Evolutionary conservation across 768 basidiomycete genomes (phyloP), one percentile per base, ranked within the genome.

Genomic region (Boletus coccyginus): DNA sequence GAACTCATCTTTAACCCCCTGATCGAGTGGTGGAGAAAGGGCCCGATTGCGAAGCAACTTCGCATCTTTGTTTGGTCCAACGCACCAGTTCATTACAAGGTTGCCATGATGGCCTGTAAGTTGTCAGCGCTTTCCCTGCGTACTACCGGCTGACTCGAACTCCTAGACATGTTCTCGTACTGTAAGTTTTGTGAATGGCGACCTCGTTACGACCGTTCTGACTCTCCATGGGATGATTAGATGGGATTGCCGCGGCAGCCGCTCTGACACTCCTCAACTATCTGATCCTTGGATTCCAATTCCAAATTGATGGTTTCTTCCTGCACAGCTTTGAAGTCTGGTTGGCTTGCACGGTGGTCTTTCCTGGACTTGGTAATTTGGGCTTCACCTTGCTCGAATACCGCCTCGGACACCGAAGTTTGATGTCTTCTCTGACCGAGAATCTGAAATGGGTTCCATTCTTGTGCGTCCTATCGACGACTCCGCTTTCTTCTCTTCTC

Each of bases 1-100:
- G 66, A 90, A 69, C 82, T 96, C 46, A 84, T 94, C 60, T 95
- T 95, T 79, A 85, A 94, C 64, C 94, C 94, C 0, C 64, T 94
- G 62, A 78, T 83, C 50, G 67, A 83, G 21, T 95, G 92, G 93
- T 87, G 85, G 81, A 74, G 73, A 54, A 72, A 80, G 55, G 93
- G 93, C 2, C 92, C 92, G 0, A 87, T 97, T 71, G 92, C 84
- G 39, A 87, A 87, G 63, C 88, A 92, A 68, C 78, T 92, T 8
- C 85, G 85, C 39, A 79, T 75, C 40, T 92, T 92, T 75, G 63
- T 90, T 21, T 92, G 90, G 90, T 88, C 85, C 0, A 65, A 63
- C 35, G 88, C 88, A 0, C 89, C 90, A 3, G 75, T 90, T 1
- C 90, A 92, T 64, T 92, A 92, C 79, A 92, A 92, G 75, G 75